phyloP scores from a whole-genome alignment of 495 filamentous ascomycete genomes.

The Penicillium bialowiezense region DNA sequence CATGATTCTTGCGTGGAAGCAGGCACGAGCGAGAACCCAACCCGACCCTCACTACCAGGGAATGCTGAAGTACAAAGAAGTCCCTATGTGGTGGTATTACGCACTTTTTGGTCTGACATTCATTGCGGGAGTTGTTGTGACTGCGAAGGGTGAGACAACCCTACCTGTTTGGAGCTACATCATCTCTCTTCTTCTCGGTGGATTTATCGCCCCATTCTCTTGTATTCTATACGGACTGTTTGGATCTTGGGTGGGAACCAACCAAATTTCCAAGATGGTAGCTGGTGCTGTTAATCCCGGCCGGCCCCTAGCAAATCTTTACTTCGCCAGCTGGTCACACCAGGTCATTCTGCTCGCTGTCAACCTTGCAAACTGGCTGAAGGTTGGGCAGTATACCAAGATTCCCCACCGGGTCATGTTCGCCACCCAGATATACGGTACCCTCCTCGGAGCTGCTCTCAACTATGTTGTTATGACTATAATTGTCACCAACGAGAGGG shows the following conservation, averaged over 20 bases:
- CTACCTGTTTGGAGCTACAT: slow-evolving; percentile 55
- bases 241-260: slow-evolving; percentile 28
- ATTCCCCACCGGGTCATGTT: slow-evolving; percentile 43
- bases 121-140: slow-evolving; percentile 43
- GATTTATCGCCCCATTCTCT: slow-evolving; percentile 25
- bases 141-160: slow-evolving; percentile 44
- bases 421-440: slow-evolving; percentile 38
- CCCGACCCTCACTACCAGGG: slow-evolving; percentile 44
- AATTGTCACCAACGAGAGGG: slow-evolving; percentile 32
- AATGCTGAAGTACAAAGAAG: slow-evolving; percentile 47
- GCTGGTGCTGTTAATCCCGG: slow-evolving; percentile 35
- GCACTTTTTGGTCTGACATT: slow-evolving; percentile 23
- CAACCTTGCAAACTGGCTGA: slow-evolving; percentile 29
- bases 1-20: slow-evolving; percentile 22
- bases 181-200: slow-evolving; percentile 31
- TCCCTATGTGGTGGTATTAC: slow-evolving; percentile 41
- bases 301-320: slow-evolving; percentile 37
- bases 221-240: slow-evolving; percentile 26
- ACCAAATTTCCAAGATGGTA: slow-evolving; percentile 31
- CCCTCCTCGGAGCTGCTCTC: slow-evolving; percentile 37
- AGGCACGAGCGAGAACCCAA: slow-evolving; percentile 16
- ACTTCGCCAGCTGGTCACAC: slow-evolving; percentile 37
- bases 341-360: slow-evolving; percentile 26
- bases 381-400: slow-evolving; percentile 38
- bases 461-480: slow-evolving; percentile 46